phyloP scores from a whole-genome alignment of 2,329 filamentous ascomycete genomes.

The Calonectria multiphialidica region DNA sequence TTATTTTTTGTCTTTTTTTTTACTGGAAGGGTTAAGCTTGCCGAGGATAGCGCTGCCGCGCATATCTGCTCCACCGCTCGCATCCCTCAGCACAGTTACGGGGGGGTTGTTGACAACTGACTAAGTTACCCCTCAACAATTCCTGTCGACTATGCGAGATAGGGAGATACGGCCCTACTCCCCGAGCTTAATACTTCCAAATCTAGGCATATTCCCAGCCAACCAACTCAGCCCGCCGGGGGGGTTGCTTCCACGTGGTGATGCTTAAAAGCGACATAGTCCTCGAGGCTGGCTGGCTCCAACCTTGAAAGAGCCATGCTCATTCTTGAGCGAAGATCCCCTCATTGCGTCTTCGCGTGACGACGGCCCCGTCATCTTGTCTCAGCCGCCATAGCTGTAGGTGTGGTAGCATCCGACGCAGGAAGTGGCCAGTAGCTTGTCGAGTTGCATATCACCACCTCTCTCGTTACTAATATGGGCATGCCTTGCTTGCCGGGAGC shows the following conservation, averaged over 20 bases:
- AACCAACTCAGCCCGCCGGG: neutral
- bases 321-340: neutral
- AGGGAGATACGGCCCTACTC: neutral
- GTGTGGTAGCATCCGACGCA: slow-evolving; percentile 7
- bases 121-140: slow-evolving; percentile 15
- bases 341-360: neutral
- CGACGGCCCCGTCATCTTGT: neutral
- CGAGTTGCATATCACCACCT: neutral
- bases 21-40: slow-evolving; percentile 1
- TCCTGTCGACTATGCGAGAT: slow-evolving; percentile 11
- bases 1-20: neutral
- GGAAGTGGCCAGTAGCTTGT: neutral
- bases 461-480: neutral
- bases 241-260: slow-evolving; percentile 3
- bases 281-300: neutral
- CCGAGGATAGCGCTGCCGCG: slow-evolving; percentile 24
- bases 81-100: neutral
- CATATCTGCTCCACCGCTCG: slow-evolving; percentile 10
- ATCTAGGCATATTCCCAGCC: slow-evolving; percentile 9
- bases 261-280: neutral
- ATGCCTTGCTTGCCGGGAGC: neutral
- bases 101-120: neutral
- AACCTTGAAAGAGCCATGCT: neutral
- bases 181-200: slow-evolving; percentile 12
- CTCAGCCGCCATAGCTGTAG: neutral